Evolutionary conservation across 768 basidiomycete genomes (phyloP).

Genomic region (Mycena leptocephala): DNA sequence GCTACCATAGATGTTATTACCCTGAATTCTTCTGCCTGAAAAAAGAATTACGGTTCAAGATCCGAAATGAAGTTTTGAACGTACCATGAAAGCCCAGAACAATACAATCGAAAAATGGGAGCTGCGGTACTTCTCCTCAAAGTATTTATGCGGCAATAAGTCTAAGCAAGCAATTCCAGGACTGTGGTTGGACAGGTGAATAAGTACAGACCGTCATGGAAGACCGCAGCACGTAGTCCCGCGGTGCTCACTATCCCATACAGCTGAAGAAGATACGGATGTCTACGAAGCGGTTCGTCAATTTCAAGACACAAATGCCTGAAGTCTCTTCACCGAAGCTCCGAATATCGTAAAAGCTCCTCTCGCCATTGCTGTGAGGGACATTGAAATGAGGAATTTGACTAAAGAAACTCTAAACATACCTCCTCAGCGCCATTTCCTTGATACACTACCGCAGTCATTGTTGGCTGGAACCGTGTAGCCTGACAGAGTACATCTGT

Average conservation of each 20-base stretch:
- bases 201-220: constrained; percentile 2
- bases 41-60: too few species aligned
- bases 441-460: too few species aligned
- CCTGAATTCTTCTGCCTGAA: background rate
- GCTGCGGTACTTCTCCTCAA: background rate
- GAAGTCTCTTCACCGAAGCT: background rate
- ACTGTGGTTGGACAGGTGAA: background rate
- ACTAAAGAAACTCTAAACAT: too few species aligned
- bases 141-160: background rate
- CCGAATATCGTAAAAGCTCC: background rate
- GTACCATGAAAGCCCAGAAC: background rate
- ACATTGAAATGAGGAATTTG: too few species aligned
- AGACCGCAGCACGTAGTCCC: background rate
- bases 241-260: background rate
- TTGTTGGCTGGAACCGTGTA: too few species aligned
- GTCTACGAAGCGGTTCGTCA: background rate
- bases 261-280: too few species aligned
- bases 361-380: too few species aligned
- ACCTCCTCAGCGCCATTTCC: too few species aligned
- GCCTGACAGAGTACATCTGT: too few species aligned
- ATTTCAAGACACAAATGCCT: background rate
- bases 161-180: background rate
- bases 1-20: background rate
- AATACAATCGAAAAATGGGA: background rate
- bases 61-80: background rate